Conservation (phyloP, 257 asterid species). For the Solanum medicagineum region DNA sequence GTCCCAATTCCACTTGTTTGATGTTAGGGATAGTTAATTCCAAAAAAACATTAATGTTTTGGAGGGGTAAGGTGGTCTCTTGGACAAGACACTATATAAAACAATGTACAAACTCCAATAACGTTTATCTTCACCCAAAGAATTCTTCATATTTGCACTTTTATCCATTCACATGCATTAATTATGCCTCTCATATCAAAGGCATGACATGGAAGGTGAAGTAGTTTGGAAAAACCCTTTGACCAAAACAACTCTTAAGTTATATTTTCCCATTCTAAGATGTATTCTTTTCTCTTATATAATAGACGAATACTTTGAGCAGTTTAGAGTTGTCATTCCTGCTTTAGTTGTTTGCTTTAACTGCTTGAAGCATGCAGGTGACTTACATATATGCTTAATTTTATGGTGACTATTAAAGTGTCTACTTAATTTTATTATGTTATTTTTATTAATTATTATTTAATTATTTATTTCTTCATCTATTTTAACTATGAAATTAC, state of each 20-base stretch:
- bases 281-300: no score
- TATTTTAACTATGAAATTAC: no score
- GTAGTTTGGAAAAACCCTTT: neutral
- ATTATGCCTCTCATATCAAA: neutral
- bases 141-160: neutral
- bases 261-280: neutral
- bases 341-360: no score
- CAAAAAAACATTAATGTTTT: neutral
- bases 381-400: no score
- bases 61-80: neutral
- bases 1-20: neutral
- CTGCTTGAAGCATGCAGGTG: rapidly evolving
- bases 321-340: no score
- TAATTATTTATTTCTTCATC: no score
- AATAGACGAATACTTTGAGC: no score
- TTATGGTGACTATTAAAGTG: no score
- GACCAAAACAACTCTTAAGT: neutral
- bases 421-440: no score
- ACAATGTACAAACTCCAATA: neutral
- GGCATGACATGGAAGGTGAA: neutral
- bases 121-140: neutral
- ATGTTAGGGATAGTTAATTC: neutral
- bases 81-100: neutral
- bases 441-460: no score
- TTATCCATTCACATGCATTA: neutral